These are phyloP conservation scores for Colletotrichum simmondsii DNA, from an alignment of 2,329 filamentous ascomycete species.

Conservation along the genomic window DNA sequence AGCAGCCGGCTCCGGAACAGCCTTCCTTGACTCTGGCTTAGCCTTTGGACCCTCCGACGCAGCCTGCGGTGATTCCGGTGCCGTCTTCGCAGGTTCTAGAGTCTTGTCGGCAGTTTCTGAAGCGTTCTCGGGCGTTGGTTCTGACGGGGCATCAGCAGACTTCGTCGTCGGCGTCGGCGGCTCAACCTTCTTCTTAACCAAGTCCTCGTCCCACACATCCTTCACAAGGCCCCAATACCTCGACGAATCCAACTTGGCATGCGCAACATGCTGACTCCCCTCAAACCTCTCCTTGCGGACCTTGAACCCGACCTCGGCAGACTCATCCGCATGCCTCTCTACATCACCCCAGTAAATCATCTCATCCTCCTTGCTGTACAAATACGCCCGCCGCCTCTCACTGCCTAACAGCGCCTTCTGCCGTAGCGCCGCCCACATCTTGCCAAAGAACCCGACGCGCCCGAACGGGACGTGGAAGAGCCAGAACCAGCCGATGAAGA, in stretches of 20 bases:
- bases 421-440: conserved; percentile 51
- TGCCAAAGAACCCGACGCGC: conserved; percentile 43
- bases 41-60: neutral
- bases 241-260: conserved; percentile 54
- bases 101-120: neutral
- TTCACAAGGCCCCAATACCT: conserved; percentile 63
- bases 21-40: neutral
- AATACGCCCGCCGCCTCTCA: conserved; percentile 60
- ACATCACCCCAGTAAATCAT: conserved; percentile 60
- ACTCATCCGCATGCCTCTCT: conserved; percentile 58
- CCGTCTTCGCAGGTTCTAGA: neutral
- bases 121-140: neutral
- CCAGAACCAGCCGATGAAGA: conserved; percentile 46
- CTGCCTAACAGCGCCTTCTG: conserved; percentile 42
- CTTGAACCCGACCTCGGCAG: conserved; percentile 49
- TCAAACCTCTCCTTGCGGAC: conserved; percentile 59
- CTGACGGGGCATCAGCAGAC: neutral
- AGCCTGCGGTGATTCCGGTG: neutral
- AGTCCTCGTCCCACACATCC: conserved; percentile 55
- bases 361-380: conserved; percentile 61
- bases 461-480: conserved; percentile 43
- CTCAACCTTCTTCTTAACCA: neutral
- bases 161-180: neutral
- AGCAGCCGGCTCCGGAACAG: neutral
- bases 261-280: conserved; percentile 62